Conservation (phyloP, 2,329 filamentous ascomycete genomes). For the Nothophaeocryptopus gaeumannii region DNA sequence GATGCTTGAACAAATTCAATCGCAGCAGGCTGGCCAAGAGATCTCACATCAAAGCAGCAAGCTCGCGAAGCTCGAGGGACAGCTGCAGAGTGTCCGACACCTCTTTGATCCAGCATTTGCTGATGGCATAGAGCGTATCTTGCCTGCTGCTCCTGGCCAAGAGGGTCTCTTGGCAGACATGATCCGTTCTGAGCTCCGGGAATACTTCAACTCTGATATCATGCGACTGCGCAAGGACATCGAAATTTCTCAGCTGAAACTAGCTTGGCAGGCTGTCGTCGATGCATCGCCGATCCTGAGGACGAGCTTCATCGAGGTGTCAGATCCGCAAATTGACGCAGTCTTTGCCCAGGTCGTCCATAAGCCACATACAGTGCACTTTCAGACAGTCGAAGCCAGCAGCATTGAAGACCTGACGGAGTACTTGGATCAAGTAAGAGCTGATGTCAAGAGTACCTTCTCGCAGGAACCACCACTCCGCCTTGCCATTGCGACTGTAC, state of each 20-base stretch:
- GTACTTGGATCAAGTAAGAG: conserved; percentile 34
- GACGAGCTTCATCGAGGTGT: conserved; percentile 67
- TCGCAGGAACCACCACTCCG: conserved; percentile 28
- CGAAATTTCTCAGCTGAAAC: conserved; percentile 56
- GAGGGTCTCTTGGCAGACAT: conserved; percentile 84
- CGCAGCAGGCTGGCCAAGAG: background rate
- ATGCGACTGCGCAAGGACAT: conserved; percentile 57
- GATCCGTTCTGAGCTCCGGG: conserved; percentile 66
- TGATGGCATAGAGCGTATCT: conserved; percentile 53
- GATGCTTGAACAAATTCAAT: conserved; percentile 46
- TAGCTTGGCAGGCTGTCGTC: conserved; percentile 63
- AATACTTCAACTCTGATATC: conserved; percentile 85
- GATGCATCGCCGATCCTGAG: conserved; percentile 66
- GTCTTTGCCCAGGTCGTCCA: conserved; percentile 58
- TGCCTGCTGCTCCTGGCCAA: conserved; percentile 79
- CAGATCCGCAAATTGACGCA: conserved; percentile 55
- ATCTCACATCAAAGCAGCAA: conserved; percentile 1
- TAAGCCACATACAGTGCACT: conserved; percentile 33
- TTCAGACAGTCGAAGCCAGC: conserved; percentile 30
- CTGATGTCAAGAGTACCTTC: conserved; percentile 38
- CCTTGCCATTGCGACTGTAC: conserved; percentile 39
- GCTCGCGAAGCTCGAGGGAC: conserved; percentile 13
- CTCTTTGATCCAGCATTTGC: background rate
- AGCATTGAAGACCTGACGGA: conserved; percentile 31
- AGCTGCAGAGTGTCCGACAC: conserved; percentile 12